A percentile compares a stretch with the other conserved stretches of the same genome.
Conservation (phyloP, 2,329 filamentous ascomycete genomes). For the Colletotrichum lini region DNA sequence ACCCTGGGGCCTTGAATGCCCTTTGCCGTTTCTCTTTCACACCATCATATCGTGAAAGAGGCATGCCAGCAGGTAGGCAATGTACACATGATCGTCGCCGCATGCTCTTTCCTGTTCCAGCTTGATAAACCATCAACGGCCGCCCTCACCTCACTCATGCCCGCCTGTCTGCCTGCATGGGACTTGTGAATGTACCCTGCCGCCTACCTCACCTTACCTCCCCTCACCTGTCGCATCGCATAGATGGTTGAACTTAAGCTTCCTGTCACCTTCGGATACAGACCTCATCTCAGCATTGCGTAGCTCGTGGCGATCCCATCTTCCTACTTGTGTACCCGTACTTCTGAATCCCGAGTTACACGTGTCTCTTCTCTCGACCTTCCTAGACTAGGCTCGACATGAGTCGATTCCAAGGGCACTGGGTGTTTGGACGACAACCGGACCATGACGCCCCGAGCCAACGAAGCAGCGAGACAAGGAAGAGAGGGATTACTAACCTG, state of each 20-base stretch:
- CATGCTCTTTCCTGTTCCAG: neutral
- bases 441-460: constrained; percentile 26
- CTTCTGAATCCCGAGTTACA: constrained; percentile 14
- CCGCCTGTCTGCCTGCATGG: too few species aligned
- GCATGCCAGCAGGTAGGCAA: neutral
- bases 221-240: neutral
- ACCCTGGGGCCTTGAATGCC: neutral
- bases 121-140: neutral
- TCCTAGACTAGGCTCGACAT: constrained; percentile 21
- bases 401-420: constrained; percentile 15
- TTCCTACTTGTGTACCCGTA: neutral
- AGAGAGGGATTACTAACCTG: neutral
- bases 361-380: constrained; percentile 7
- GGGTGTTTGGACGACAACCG: constrained; percentile 32
- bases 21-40: neutral
- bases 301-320: constrained; percentile 24
- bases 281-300: constrained; percentile 17
- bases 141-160: neutral
- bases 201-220: constrained; percentile 3
- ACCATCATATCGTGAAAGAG: neutral
- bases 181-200: constrained; percentile 6
- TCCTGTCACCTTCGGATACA: constrained; percentile 8
- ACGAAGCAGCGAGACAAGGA: constrained; percentile 4
- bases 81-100: neutral
- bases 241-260: constrained; percentile 5